phyloP scores from a whole-genome alignment of 164 flowering plant species.

The Litsea cubeba region DNA sequence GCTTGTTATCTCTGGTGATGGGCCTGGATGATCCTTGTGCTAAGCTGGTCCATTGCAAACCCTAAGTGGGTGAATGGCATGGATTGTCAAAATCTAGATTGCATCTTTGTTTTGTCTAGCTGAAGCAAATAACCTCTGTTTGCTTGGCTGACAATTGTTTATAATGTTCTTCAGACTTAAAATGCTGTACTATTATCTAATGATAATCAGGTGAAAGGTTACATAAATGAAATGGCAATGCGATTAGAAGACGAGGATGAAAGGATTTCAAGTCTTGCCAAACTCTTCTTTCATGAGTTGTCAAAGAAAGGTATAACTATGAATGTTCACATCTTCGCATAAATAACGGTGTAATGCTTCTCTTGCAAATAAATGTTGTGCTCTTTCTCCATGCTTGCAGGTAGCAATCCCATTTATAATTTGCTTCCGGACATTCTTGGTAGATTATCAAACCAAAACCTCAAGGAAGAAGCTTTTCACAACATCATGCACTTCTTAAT shows the following conservation, averaged over 20 bases:
- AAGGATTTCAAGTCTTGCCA: constrained; percentile 86
- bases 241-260: constrained; percentile 88
- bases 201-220: constrained; percentile 81
- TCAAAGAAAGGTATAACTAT: constrained; percentile 83
- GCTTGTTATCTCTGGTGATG: neutral
- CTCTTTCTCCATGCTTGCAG: constrained; percentile 36
- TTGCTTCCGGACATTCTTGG: constrained; percentile 97
- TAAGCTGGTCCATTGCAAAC: neutral
- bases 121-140: neutral
- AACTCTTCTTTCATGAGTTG: constrained; percentile 85
- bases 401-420: constrained; percentile 93
- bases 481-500: constrained; percentile 95
- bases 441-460: constrained; percentile 64
- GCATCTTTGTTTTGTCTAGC: neutral
- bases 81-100: neutral
- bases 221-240: constrained; percentile 90
- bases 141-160: neutral
- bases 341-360: constrained; percentile 1
- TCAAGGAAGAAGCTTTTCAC: constrained; percentile 68
- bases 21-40: neutral
- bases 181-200: constrained; percentile 2
- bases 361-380: constrained; percentile 2
- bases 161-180: neutral
- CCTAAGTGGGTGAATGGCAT: no score
- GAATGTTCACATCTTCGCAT: neutral